These are phyloP conservation scores for Silene conica DNA, from an alignment of 148 eudicot genomes.

Conservation along the genomic window DNA sequence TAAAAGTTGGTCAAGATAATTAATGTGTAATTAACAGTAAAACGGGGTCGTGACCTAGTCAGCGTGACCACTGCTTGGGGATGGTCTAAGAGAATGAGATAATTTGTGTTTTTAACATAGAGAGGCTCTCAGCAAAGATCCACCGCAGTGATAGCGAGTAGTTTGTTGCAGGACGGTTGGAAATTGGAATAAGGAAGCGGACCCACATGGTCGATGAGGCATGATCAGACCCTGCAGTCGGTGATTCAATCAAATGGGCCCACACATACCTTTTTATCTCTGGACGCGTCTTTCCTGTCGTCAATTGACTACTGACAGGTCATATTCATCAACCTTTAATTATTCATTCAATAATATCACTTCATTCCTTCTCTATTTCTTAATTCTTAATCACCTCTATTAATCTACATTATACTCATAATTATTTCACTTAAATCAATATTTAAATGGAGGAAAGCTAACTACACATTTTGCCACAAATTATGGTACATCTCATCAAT, in stretches of 20 bases:
- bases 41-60: too few species aligned
- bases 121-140: too few species aligned
- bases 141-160: too few species aligned
- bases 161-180: background rate
- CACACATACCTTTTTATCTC: background rate
- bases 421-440: background rate
- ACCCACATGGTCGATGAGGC: slow-evolving; percentile 18
- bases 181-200: background rate
- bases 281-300: slow-evolving; percentile 17
- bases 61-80: too few species aligned
- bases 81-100: too few species aligned
- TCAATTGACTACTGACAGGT: slow-evolving; percentile 14
- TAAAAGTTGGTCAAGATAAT: too few species aligned
- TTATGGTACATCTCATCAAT: background rate
- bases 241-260: slow-evolving; percentile 22
- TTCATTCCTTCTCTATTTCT: background rate
- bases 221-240: slow-evolving; percentile 6
- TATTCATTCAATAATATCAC: background rate
- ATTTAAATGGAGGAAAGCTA: background rate
- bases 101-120: too few species aligned
- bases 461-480: background rate
- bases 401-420: too few species aligned
- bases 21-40: too few species aligned
- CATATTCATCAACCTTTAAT: background rate
- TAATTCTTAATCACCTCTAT: background rate